Evolutionary conservation across 306 rosid species (phyloP).

Genomic region (Spatholobus suberectus): DNA sequence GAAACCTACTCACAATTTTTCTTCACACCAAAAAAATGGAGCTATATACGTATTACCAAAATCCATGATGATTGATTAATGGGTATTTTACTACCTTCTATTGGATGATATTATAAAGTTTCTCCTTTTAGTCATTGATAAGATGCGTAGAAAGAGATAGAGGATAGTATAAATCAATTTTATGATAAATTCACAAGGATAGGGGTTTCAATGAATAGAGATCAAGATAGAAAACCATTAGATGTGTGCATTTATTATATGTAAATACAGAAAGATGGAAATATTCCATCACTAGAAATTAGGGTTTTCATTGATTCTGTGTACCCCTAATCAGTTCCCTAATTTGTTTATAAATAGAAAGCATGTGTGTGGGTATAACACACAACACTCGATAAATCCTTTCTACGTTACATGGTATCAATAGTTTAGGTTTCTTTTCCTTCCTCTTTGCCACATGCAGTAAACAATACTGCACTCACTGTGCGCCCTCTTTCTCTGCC

Average conservation of each 20-base stretch:
- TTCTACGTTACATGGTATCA: too few species aligned
- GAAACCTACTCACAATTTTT: neutral
- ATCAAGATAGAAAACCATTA: slow-evolving; percentile 16
- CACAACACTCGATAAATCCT: neutral
- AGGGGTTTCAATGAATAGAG: slow-evolving; percentile 8
- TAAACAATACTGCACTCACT: too few species aligned
- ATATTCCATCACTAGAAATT: neutral
- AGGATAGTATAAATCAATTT: neutral
- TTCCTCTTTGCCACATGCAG: too few species aligned
- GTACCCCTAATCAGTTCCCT: too few species aligned
- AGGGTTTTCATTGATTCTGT: neutral
- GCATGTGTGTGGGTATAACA: neutral
- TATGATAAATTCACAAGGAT: neutral
- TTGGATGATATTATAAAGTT: neutral
- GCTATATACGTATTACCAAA: neutral
- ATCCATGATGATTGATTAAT: neutral
- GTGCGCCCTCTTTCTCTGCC: too few species aligned
- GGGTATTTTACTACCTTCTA: neutral
- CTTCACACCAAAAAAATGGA: neutral
- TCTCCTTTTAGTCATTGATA: slow-evolving; percentile 7
- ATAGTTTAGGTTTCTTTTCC: too few species aligned
- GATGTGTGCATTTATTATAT: neutral
- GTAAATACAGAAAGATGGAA: neutral
- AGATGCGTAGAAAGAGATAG: neutral
- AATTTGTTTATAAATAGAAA: neutral